Evolutionary conservation across 805 yeast species (phyloP), one percentile per base, ranked within the genome.

Genomic region (Deakozyma indianensis): DNA sequence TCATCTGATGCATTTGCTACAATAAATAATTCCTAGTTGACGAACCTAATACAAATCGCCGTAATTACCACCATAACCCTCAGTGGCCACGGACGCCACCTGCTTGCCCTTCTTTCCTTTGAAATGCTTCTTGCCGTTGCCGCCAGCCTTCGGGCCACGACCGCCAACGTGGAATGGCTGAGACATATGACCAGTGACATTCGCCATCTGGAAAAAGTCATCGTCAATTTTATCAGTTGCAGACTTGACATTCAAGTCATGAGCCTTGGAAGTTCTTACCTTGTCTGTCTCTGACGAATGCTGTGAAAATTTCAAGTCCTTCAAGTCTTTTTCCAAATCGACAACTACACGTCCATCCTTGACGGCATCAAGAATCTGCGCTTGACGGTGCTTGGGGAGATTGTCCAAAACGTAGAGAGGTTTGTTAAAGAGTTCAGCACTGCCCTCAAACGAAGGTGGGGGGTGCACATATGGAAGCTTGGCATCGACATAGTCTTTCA

Each of bases 401-500:
- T 74, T 66, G 20, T 73, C 65, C 48, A 87, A 66, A 0, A 77
- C 74, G 61, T 82, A 87, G 44, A 83, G 61, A n/a, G 78, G 90
- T 50, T 69, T 64, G 65, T 92, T 92, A 66, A 87, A 92, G 48
- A 77, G 81, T 55, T 76, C 79, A 18, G 65, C 69, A 14, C 77
- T 80, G 44, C 75, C 80, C 3, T 67, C 77, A 20, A 71, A 60
- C 41, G 67, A 67, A 45, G 97, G 97, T 35, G 98, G 98, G 15
- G 97, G 96, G 51, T 78, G 80, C 38, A 84, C 80, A 59, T 73
- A 88, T 42, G 86, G 67, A 47, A 92, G 68, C 61, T 86, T 88
- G 52, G 97, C 98, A 61, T 76, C 84, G 23, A 94, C 96, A 56
- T 87, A 92, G 63, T 92, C 99, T 64, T 92, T 92, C 60, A 92